Evolutionary conservation across 257 asterid species (phyloP), one percentile per base, ranked within the genome.

Genomic region (Fraxinus americana): DNA sequence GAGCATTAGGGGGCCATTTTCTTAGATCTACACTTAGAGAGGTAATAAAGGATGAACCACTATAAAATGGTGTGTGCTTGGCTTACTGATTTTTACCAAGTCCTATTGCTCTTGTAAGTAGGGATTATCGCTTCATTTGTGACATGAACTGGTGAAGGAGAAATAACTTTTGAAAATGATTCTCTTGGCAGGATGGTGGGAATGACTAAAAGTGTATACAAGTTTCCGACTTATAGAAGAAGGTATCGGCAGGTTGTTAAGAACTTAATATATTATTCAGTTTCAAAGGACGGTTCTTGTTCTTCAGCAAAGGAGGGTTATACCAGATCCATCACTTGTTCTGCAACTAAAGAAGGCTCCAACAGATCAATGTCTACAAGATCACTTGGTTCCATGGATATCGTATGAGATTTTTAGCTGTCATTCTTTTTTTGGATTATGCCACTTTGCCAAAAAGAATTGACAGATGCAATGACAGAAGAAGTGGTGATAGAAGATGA

Each of bases 191-290:
- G 99, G 88, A 91, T 95, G 97, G 69, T 87, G 79, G 99, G 99
- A 59, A 90, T 95, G 84, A 67, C 69, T 21, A 87, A 86, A 82
- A 89, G 97, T 78, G 27, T 87, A 3, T 63, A 92, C 1, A 95
- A 93, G 83, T 85, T 95, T 59, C 99, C 99, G 2, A 95, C 99
- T 59, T 89, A 87, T 29, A 87, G 97, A 23, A 89, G 99, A 86
- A 89, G 83, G 78, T 95, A 84, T 81, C 84, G 91, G 36, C 97
- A 90, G 30, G 89, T 95, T 9, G 99, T 93, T 82, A 95, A 90
- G 88, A 90, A 85, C 29, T 70, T 93, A 74, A 66, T 89, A 19
- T 13, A 63, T 69, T 72, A 89, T 77, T 71, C 91, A 0, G 70
- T 10, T 0, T 86, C 86, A 7, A 87, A 84, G 79, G 98, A 88